Conservation (phyloP, 306 rosid species). For the Rosa persica region DNA sequence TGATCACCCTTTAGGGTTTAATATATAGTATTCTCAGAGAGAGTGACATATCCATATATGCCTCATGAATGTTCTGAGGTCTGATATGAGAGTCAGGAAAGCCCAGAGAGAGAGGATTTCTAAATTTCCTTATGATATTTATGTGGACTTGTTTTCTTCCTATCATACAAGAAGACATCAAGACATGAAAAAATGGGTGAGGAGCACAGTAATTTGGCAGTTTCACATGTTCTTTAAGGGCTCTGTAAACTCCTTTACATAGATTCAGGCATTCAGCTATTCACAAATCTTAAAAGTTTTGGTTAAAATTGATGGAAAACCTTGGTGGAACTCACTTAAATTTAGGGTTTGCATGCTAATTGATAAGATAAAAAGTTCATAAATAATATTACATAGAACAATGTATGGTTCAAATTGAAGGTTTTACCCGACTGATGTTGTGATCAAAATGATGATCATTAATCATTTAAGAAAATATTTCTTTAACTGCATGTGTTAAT, state of each 20-base stretch:
- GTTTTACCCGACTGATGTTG: neutral
- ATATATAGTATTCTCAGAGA: neutral
- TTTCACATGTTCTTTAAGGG: neutral
- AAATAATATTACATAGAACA: neutral
- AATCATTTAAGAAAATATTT: conserved; percentile 20
- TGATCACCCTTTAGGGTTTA: conserved; percentile 13
- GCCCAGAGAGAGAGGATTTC: neutral
- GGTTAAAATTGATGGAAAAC: neutral
- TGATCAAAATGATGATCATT: conserved; percentile 21
- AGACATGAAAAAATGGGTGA: conserved; percentile 6
- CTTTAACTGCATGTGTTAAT: neutral
- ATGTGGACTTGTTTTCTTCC: conserved; percentile 1
- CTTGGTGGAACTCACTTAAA: neutral
- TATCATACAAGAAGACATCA: conserved; percentile 7
- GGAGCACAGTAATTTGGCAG: neutral
- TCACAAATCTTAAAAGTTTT: neutral
- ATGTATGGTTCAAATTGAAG: neutral
- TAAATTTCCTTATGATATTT: neutral
- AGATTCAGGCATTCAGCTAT: neutral
- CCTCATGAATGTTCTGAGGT: neutral
- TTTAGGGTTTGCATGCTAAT: neutral
- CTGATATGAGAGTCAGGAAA: neutral
- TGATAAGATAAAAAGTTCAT: neutral
- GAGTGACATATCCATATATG: neutral
- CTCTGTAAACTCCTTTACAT: neutral